Base-by-base conservation (phyloP, 176 grass and related monocot genomes). In the Guadua angustifolia region DNA sequence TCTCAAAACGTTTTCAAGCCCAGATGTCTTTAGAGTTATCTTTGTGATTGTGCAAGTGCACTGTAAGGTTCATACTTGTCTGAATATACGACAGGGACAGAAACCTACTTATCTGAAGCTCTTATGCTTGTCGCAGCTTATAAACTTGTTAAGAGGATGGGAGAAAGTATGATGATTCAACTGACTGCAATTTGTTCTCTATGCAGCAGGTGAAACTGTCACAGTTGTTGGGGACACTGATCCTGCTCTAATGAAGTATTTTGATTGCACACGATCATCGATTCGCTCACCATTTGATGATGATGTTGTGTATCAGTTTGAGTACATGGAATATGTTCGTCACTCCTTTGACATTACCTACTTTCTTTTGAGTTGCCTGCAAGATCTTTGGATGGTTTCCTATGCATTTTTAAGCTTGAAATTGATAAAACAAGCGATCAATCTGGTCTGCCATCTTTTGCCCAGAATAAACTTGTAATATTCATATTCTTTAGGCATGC, bases 311-410 rank as follows among this genome's bases (percentile, higher is more conserved):
- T 99, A 92, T 87, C 96, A 99, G 65, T 99, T 95, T 21, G 96
- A 99, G 82, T 94, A 92, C 64, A 99, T 99, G 93, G 96, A 99
- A 99, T 99, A 99, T 89, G 96, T 99, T 76, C 46, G 90, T 88
- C 88, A 59, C 63, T 68, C 73, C 82, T 67, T 66, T 40, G 11
- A 38, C 47, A 67, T 32, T 21, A 43, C 26, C 45, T 77, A 58
- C 16, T 66, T 21, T 78, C 50, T 86, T 44, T 64, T 63, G 7
- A 68, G 0, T 89, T 81, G 1, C 56, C 15, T 35, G 82, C 44
- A 74, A 72, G 22, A 73, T 62, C 21, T 25, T 38, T 44, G 71
- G n/a, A 53, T 73, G 9, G 17, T 62, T 87, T 71, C 29, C 22
- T 66, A 77, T 64, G 68, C 22, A 40, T 38, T 50, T 79, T 83